Base-by-base conservation (phyloP, 2,329 filamentous ascomycete species). In the Penicillium freii region DNA sequence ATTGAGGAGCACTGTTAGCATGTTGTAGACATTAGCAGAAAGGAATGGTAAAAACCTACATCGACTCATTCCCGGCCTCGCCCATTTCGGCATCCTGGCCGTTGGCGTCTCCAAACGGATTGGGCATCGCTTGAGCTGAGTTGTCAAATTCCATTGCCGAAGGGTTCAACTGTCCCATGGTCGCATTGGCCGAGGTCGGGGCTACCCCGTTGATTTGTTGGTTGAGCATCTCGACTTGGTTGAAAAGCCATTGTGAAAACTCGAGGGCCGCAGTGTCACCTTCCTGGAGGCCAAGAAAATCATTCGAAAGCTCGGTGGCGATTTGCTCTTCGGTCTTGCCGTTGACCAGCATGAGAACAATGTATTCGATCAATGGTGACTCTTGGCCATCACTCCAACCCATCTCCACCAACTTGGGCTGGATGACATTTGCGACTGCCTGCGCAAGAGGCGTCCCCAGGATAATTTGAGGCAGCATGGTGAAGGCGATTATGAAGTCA, bases 301-400 rank as follows among this genome's bases (percentile, higher is more conserved):
- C 94, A 63, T 87, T 89, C 1, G 92, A 89, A 15, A 99, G 85
- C 73, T 99, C 94, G 43, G 85, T 81, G 10, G 92, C 89, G 64
- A 99, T 93, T 72, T 97, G 89, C 50, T 92, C 87, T 73, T 96
- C 88, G 4, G 89, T 92, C 76, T 96, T 97, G 68, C 92, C 91
- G 77, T 97, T 97, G 61, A 91, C 91, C 33, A 99, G 84, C 93
- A 97, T 97, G 62, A 97, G 85, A 58, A 97, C 89, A 65, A 99
- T 94, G 78, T 97, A 99, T 78, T 99, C 94, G 58, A 92, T 88
- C 58, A 99, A 84, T 38, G 91, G 90, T 25, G 88, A 87, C 74
- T 93, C 91, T 69, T 86, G 85, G 66, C 91, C 89, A 60, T 88
- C 89, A 61, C 87, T 92, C 93, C 94, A 97, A 69, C 92, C 93